These are phyloP conservation scores for Neostapfia colusana DNA, from an alignment of 176 grass and related monocot species.

Conservation along the genomic window DNA sequence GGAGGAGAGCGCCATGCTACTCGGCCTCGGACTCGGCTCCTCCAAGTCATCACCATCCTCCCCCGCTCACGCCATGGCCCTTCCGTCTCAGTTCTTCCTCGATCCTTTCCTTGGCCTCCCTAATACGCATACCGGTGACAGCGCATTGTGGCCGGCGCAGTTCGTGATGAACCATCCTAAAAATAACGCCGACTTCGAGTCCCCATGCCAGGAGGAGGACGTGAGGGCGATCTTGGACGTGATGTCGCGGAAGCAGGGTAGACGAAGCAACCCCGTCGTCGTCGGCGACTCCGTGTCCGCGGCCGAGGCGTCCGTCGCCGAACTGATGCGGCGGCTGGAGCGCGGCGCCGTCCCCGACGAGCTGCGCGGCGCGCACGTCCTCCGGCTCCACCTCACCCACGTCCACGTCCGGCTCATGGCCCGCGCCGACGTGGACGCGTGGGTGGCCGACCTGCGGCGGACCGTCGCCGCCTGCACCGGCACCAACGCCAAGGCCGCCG, in stretches of 20 bases:
- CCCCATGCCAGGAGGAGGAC: conserved; percentile 31
- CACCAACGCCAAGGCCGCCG: neutral
- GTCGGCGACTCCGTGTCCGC: conserved; percentile 58
- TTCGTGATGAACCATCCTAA: neutral
- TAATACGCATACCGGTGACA: neutral
- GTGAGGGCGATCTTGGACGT: conserved; percentile 58
- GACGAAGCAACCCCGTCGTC: conserved; percentile 52
- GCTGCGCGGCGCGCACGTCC: conserved; percentile 49
- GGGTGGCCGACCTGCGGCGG: conserved; percentile 56
- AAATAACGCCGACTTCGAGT: neutral
- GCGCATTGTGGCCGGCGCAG: conserved; percentile 39
- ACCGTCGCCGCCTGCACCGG: conserved; percentile 24
- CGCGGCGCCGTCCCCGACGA: conserved; percentile 60
- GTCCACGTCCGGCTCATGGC: conserved; percentile 56
- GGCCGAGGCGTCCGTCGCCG: conserved; percentile 45
- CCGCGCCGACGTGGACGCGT: conserved; percentile 47
- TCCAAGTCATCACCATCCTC: neutral
- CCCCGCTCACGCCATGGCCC: neutral
- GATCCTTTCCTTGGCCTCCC: neutral
- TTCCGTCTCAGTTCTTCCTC: neutral
- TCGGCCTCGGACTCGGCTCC: neutral
- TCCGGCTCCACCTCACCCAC: conserved; percentile 55
- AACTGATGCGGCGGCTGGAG: conserved; percentile 48
- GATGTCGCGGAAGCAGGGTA: conserved; percentile 47
- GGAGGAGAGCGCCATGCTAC: conserved; percentile 48